Base-by-base conservation (phyloP, 495 filamentous ascomycete genomes). In the Penicillium ochrochloron region DNA sequence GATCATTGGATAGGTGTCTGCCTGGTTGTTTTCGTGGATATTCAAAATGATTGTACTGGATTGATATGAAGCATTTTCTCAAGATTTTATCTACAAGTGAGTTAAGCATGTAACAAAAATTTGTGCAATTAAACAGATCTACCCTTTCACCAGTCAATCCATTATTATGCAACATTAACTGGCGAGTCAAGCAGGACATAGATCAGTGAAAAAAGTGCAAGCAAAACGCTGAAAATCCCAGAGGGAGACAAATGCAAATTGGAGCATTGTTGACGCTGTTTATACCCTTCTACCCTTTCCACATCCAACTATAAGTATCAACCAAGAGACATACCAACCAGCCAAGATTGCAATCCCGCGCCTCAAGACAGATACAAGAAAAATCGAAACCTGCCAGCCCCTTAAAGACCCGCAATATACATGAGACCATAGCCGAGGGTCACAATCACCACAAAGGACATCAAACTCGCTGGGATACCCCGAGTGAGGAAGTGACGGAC, bases 401-500 rank as follows among this genome's bases (percentile, higher is more conserved):
- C 50, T 72, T 80, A 97, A 73, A 96, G 82, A 0, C 92, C 92
- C 33, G 86, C 86, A 31, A 93, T 76, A 67, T 85, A 79, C 94
- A 97, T 97, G 67, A 95, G 82, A 10, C 88, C 92, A 75, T 97
- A 98, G 4, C 95, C 96, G 48, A 90, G 57, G 3, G 92, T 92
- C 21, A 97, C 84, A 17, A 97, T 86, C n/a, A 98, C 91, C 2
- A 83, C 77, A 63, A 96, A 88, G 17, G 91, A 84, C 52, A 97
- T 82, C 17, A 97, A 64, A 82, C 91, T 94, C 66, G 89, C 86
- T 4, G 96, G 94, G 60, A 98, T 87, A 66, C 95, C 95, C 27
- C 93, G 80, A 27, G 89, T 92, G 62, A 99, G 89, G 78, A 99
- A 99, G 73, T 99, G 95, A 67, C 90, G 91, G 31, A 98, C 95